Evolutionary conservation across 2,329 filamentous ascomycete genomes (phyloP), one percentile per base, ranked within the genome.

Genomic region (Monilinia aucupariae): DNA sequence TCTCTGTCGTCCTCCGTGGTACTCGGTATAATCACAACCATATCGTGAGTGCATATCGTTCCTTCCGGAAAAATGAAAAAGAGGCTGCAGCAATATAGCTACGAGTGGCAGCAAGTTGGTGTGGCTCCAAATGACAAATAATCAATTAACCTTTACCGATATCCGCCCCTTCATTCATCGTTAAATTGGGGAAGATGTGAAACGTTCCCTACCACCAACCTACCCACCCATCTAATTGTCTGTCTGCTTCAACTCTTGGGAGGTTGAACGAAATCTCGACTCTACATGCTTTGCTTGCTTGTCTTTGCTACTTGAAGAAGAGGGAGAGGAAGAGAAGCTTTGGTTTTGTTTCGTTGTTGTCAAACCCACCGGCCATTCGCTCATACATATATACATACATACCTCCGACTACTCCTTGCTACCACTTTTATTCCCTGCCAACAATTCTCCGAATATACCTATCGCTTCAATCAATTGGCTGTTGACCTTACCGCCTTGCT

Each of bases 121-220:
- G n/a, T n/a, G n/a, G n/a, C n/a, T n/a, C n/a, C n/a, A n/a, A n/a
- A n/a, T n/a, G n/a, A n/a, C n/a, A n/a, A n/a, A n/a, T n/a, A n/a
- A n/a, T n/a, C n/a, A n/a, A n/a, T n/a, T n/a, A n/a, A n/a, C n/a
- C n/a, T n/a, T n/a, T 45, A 45, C 17, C 17, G 41, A 15, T 34
- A 56, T 56, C 41, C 41, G 20, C 53, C 53, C 39, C 39, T 56
- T 56, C 39, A 55, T 55, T 17, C 53, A 43, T 43, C 37, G 52
- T 54, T 27, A 25, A 27, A 17, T 34, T 54, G 20, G 8, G 17
- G n/a, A n/a, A n/a, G n/a, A n/a, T n/a, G n/a, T n/a, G n/a, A n/a
- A n/a, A n/a, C 52, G 7, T 43, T 7, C 22, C 20, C 10, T 12
- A 25, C n/a, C 12, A 48, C 39, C 15, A 12, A 39, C 10, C n/a